Evolutionary conservation across 2,329 filamentous ascomycete species (phyloP).

Genomic region (Neonectria magnoliae): DNA sequence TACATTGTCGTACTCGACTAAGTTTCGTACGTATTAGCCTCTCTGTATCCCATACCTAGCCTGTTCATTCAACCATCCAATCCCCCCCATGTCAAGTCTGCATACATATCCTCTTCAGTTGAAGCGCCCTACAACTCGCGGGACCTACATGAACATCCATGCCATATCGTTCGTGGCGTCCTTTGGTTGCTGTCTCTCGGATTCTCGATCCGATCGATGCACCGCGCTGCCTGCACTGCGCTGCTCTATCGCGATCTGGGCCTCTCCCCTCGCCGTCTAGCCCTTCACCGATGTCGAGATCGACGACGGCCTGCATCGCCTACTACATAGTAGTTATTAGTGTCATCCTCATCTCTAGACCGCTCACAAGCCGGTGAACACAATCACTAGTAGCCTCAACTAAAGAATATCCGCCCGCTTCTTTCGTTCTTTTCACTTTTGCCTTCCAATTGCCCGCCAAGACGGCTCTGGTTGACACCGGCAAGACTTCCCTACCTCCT

Average conservation of each 20-base stretch:
- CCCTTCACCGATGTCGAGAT: not conserved
- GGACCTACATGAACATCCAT: conserved; percentile 18
- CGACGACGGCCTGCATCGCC: not conserved
- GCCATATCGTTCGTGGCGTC: conserved; percentile 8
- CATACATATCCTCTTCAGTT: not conserved
- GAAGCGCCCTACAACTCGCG: conserved; percentile 14
- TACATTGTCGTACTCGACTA: not conserved
- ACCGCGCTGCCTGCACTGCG: not conserved
- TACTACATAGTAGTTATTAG: conserved; percentile 4
- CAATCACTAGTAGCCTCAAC: conserved; percentile 14
- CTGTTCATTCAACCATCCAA: not conserved
- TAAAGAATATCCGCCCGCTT: conserved; percentile 11
- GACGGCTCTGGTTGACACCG: conserved; percentile 5
- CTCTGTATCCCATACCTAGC: not conserved
- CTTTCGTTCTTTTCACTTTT: not conserved
- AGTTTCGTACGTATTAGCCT: not conserved
- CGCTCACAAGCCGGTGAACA: conserved; percentile 7
- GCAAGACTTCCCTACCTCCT: not conserved
- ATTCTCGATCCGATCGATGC: conserved; percentile 25
- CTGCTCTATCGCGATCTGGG: conserved; percentile 7
- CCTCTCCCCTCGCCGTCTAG: not conserved
- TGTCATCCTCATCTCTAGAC: conserved; percentile 15
- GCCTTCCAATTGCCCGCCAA: conserved; percentile 2
- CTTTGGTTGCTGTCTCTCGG: not conserved
- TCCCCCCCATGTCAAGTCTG: not conserved